Base-by-base conservation (phyloP, 1,284 basidiomycete genomes). In the Pseudozyma sp. region DNA sequence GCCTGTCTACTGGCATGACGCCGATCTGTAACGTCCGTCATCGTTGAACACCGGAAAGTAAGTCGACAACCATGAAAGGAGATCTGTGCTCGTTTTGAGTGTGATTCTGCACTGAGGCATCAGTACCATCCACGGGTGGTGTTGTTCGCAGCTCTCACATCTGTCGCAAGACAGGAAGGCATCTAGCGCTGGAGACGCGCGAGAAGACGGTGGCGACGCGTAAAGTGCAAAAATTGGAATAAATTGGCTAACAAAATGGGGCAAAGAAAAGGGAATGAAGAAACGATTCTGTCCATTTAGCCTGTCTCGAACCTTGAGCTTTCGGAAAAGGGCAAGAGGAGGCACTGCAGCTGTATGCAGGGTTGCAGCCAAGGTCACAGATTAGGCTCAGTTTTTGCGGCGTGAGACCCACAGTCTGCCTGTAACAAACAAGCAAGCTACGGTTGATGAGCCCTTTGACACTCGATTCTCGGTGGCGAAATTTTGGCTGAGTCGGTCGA, bases 1-100 rank as follows among this genome's bases (percentile, higher is more conserved):
- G 74, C 96, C 96, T 1, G 84, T 86, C 0, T 71, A 75, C 33
- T 84, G 78, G 78, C 45, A 45, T 16, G 58, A 69, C 13, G 40
- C 45, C 39, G 49, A 57, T 14, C 24, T 24, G 24, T 24, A 24
- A 24, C 24, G 24, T 24, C 24, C 24, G 4, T 24, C 24, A 24
- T 24, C 24, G 24, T 24, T 24, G 24, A 24, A 24, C 24, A 24
- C 24, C 24, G 24, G 24, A 24, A 24, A 24, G 24, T 24, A 24
- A 24, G 24, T 24, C 24, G 24, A 24, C 24, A 24, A 24, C 4
- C 24, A 1, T 24, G 24, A 24, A 24, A 24, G 24, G 24, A 24
- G 4, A 24, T 24, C 24, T 24, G 24, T 24, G 24, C 24, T 24
- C 24, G 24, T 24, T 24, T 24, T 24, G 24, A 24, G 24, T 24